Evolutionary conservation across 1,284 basidiomycete genomes (phyloP).

Genomic region (Lentinula novae-zelandiae): DNA sequence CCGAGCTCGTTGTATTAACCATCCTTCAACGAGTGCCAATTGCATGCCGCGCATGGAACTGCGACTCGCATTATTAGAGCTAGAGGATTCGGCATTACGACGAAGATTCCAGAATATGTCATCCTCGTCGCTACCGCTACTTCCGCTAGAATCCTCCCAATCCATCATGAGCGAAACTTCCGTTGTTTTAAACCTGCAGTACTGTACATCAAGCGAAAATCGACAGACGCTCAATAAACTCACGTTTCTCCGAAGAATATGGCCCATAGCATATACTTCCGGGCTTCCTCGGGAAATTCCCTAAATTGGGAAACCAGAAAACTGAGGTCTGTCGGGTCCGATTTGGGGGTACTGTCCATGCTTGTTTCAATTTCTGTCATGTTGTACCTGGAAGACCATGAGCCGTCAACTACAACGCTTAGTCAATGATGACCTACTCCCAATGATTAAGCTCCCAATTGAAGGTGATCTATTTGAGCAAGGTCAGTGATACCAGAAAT

Average conservation of each 20-base stretch:
- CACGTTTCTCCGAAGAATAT: conserved; percentile 69
- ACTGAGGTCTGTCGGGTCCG: conserved; percentile 58
- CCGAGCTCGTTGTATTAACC: conserved; percentile 64
- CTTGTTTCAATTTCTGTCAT: conserved; percentile 51
- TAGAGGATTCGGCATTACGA: conserved; percentile 42
- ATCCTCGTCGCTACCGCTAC: conserved; percentile 51
- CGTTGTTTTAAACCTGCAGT: conserved; percentile 58
- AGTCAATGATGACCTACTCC: conserved; percentile 41
- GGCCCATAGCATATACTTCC: conserved; percentile 65
- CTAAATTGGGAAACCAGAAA: conserved; percentile 57
- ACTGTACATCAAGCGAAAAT: conserved; percentile 1
- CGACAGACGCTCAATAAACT: conserved; percentile 17
- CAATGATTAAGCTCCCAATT: conserved; percentile 60
- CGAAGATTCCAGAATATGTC: conserved; percentile 48
- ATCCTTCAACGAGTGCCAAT: conserved; percentile 62
- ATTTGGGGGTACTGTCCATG: conserved; percentile 44
- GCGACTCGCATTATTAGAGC: conserved; percentile 36
- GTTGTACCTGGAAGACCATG: conserved; percentile 39
- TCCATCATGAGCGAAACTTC: conserved; percentile 71
- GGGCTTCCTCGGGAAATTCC: conserved; percentile 59
- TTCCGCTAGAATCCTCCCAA: conserved; percentile 55
- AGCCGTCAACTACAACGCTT: neutral
- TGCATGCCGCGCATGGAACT: conserved; percentile 66
- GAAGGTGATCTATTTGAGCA: conserved; percentile 45
- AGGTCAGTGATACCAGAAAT: conserved; percentile 4